Base-by-base conservation (phyloP, 2,329 filamentous ascomycete genomes). In the Stachybotrys elegans region DNA sequence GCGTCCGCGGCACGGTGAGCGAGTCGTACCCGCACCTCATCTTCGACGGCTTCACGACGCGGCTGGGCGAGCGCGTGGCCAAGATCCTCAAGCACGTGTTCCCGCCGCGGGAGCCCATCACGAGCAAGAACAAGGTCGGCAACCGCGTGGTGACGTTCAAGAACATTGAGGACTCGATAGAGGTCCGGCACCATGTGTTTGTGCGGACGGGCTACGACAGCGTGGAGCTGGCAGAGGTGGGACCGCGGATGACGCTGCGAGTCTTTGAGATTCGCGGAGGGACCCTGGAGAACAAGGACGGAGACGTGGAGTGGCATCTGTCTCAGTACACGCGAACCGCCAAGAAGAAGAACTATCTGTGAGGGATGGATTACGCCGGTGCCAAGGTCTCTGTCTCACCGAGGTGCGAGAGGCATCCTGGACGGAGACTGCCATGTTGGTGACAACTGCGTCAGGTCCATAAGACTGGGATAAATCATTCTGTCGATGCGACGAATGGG, bases 171-270 rank as follows among this genome's bases (percentile, higher is more conserved):
- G 90, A 97, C 48, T 83, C 86, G 48, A 94, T 97, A 42, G 92
- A 98, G 67, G 86, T 98, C 37, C 80, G 93, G 36, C 69, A 72
- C 41, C 67, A 78, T 62, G 91, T 98, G 3, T 98, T 96, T 60
- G 92, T 98, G 16, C 84, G 88, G 62, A 97, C 93, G 0, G 86
- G 88, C 1, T 93, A 92, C 60, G 84, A 95, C 59, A 88, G 85
- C 46, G 88, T 97, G 3, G 90, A 95, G 65, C 68, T 95, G 55
- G 84, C 87, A 13, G 90, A 95, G 63, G 89, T 95, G 41, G 90
- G 92, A 0, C 93, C 93, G 2, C 78, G 93, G 45, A 95, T 97
- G 88, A 95, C 90, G n/a, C 93, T 97, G 89, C 78, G 89, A 53
- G 72, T 90, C 43, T 98, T 97, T 60, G 89, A 97, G 70, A 95